Percentiles rank a stretch among this genome's conserved stretches.
Conservation (phyloP, 176 grass and related monocot species). For the Paspalum vaginatum region DNA sequence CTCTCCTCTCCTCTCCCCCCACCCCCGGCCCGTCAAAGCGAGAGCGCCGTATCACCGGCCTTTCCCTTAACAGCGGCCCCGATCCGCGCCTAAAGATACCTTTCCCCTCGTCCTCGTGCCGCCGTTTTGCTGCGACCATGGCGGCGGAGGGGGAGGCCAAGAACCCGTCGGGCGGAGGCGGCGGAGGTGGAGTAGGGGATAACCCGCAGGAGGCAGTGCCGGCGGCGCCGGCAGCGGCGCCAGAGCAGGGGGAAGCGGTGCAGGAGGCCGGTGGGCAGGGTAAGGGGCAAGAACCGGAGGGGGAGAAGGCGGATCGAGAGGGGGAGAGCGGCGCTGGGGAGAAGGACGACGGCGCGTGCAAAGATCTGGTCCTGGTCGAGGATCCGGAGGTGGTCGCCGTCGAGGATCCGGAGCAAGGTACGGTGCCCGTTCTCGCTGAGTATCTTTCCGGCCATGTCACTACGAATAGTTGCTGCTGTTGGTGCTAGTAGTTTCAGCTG, state of each 20-base stretch:
- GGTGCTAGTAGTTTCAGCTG: slow-evolving; percentile 12
- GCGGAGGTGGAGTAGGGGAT: neutral
- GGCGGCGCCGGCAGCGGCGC: neutral
- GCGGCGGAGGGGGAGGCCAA: slow-evolving; percentile 55
- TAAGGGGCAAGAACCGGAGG: neutral
- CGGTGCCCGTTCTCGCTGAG: neutral
- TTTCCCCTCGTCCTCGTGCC: neutral
- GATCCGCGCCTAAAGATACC: slow-evolving; percentile 54
- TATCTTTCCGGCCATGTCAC: neutral
- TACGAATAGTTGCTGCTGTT: neutral
- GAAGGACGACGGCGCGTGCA: slow-evolving; percentile 26
- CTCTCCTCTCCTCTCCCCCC: neutral
- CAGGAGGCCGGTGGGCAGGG: neutral
- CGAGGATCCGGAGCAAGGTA: slow-evolving; percentile 42
- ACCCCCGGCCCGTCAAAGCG: slow-evolving; percentile 35
- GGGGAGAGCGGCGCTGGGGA: neutral
- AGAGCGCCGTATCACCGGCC: slow-evolving; percentile 51
- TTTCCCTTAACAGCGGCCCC: slow-evolving; percentile 36
- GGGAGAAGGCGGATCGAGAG: slow-evolving; percentile 12
- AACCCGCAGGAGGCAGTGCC: neutral
- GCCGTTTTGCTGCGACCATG: slow-evolving; percentile 38
- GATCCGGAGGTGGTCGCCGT: slow-evolving; percentile 35
- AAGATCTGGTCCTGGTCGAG: slow-evolving; percentile 37
- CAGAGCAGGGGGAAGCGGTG: neutral
- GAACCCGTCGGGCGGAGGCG: slow-evolving; percentile 27